Evolutionary conservation across 192 early-diverging fungal genomes (phyloP), one percentile per base, ranked within the genome.

Genomic region (Gigaspora rosea): DNA sequence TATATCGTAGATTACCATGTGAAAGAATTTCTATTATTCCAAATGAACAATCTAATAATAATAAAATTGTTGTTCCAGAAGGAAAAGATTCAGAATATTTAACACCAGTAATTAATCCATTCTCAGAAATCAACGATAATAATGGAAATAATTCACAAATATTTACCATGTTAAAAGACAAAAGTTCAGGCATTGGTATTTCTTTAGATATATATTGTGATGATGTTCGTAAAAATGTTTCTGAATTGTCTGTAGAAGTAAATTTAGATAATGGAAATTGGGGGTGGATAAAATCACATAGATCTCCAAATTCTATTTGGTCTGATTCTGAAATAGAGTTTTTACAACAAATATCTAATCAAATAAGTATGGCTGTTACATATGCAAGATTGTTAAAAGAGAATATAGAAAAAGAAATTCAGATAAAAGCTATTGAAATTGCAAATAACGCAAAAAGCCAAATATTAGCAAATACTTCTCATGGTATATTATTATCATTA

Each of bases 301-400:
- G 77, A 32, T 71, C 75, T 33, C 72, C 76, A 4, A 77, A 80
- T 56, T 61, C 58, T 62, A 79, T 73, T 49, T 84, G 80, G 80
- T 73, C 76, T 1, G 78, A 81, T 73, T 78, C 72, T 15, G 83
- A 84, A 58, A 84, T 78, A 62, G 47, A 80, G 51, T 52, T 84
- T 51, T 79, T 84, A 75, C 80, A 84, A 51, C 83, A 84, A 59
- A 81, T 80, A 12, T 78, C 78, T 3, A 84, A 84, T 64, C 83
- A 84, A 46, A 84, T 84, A 56, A 81, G 80, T 22, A 48, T 84
- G 48, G 83, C 83, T 18, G 81, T 84, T 70, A 81, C 80, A 0
- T 80, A 84, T 74, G 76, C 83, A 0, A 81, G 56, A 52, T 49
- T 82, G 1, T 81, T 76, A 71, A 79, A 84, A 65, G 54, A 81